These are phyloP conservation scores for Scheffersomyces coipomensis DNA, from an alignment of 805 yeast genomes.

Conservation along the genomic window DNA sequence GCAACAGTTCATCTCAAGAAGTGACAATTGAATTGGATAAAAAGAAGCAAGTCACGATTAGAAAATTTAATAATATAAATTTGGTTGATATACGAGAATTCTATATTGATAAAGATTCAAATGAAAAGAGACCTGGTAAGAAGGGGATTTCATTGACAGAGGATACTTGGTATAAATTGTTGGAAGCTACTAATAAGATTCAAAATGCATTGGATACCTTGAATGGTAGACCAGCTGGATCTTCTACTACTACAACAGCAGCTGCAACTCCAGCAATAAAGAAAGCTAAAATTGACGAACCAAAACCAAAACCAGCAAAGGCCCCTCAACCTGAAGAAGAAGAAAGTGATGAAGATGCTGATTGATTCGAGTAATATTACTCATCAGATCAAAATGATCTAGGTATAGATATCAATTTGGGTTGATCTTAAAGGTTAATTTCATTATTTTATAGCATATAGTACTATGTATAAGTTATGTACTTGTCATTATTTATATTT, in stretches of 20 bases:
- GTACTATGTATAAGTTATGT: no score
- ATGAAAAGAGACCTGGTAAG: slow-evolving; percentile 75
- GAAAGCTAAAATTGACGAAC: slow-evolving; percentile 4
- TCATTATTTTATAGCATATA: no score
- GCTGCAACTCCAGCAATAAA: not conserved
- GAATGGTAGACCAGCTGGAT: slow-evolving; percentile 10
- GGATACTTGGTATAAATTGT: slow-evolving; percentile 51
- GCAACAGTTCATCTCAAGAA: slow-evolving; percentile 7
- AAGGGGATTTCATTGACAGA: slow-evolving; percentile 67
- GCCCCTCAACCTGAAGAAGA: not conserved
- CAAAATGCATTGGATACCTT: slow-evolving; percentile 47
- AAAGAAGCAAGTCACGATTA: slow-evolving; percentile 67
- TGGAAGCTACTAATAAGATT: slow-evolving; percentile 47
- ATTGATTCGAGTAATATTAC: no score
- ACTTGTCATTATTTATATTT: no score
- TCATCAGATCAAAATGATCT: no score
- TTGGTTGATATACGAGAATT: slow-evolving; percentile 84
- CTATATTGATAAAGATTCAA: slow-evolving; percentile 54
- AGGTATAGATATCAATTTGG: no score
- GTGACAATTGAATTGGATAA: slow-evolving; percentile 28
- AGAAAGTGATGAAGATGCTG: slow-evolving; percentile 8
- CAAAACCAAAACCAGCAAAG: slow-evolving; percentile 3
- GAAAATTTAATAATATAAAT: slow-evolving; percentile 63
- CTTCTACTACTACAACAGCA: not conserved
- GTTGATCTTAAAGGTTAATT: no score